Base-by-base conservation (phyloP, 1,139 yeast genomes). In the Maudiozyma humilis region DNA sequence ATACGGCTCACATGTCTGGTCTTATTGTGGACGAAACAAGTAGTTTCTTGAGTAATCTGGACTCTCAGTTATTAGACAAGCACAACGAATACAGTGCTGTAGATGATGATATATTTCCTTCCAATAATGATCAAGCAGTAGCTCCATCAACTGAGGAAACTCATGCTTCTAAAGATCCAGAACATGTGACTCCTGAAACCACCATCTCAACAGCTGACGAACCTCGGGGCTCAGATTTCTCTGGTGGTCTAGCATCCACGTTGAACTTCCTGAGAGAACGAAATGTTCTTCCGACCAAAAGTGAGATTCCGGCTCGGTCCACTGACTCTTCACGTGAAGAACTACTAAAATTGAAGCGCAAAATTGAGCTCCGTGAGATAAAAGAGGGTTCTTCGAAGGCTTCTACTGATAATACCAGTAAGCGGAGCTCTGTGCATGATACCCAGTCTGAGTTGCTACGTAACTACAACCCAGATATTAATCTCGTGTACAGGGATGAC, bases 401-500 rank as follows among this genome's bases (percentile, higher is more conserved):
- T n/a, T n/a, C n/a, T n/a, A n/a, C n/a, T 23, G 27, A 34, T 10
- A 15, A 20, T 15, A n/a, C 8, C 13, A 10, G 12, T 13, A 15
- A 35, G 18, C 15, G 15, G 10, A 19, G 14, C 2, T 13, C 16
- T 13, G 27, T 35, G 14, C 27, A 18, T 17, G 15, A 20, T 8
- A 30, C 50, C 7, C 59, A 56, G 36, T 25, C 31, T 3, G 54
- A 59, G 27, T 60, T 67, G 36, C 66, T 73, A 37, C 61, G 63
- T 19, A 56, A 68, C 42, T 83, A 84, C 62, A 75, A 77, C 44
- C 95, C 96, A 0, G 69, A 73, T 4, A 75, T 89, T 17, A 68
- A 72, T 18, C 59, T 89, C 7, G 72, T 71, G 32, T 86, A 88
- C 61, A 72, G 71, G 39, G 96, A 89, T 61, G 85, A 80, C 35